Evolutionary conservation across 2,329 filamentous ascomycete genomes (phyloP).

Genomic region (Colletotrichum sp.): DNA sequence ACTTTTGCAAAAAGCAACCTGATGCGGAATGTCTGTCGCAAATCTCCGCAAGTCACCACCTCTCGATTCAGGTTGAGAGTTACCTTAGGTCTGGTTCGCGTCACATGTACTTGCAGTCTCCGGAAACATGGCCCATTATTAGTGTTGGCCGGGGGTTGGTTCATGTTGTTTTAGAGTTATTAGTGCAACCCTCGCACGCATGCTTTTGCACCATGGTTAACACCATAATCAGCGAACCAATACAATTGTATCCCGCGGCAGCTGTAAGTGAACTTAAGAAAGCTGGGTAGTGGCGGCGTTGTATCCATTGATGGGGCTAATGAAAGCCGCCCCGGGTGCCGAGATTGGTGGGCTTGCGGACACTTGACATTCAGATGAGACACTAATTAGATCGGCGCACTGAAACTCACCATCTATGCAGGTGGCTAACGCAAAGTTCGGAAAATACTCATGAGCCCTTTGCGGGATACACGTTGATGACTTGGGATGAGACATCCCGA

Average conservation of each 20-base stretch:
- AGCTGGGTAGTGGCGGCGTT: neutral
- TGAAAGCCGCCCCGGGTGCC: neutral
- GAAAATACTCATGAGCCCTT: neutral
- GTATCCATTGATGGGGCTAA: neutral
- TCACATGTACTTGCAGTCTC: neutral
- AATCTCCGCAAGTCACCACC: neutral
- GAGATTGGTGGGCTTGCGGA: neutral
- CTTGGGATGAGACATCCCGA: neutral
- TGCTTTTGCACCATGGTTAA: neutral
- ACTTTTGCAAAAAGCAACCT: neutral
- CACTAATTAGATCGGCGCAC: neutral
- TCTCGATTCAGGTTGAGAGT: neutral
- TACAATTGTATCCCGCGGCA: neutral
- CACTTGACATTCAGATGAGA: neutral
- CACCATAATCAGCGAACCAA: neutral
- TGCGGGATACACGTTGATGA: neutral
- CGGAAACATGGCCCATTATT: neutral
- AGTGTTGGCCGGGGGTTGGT: neutral
- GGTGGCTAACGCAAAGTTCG: neutral
- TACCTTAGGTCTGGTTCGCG: neutral
- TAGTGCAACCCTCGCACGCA: neutral
- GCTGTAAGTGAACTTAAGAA: neutral
- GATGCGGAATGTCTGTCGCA: neutral
- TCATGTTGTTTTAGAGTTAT: neutral
- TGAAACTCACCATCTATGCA: neutral